Conservation (phyloP, 345 rosid species). For the Camelina neglecta region DNA sequence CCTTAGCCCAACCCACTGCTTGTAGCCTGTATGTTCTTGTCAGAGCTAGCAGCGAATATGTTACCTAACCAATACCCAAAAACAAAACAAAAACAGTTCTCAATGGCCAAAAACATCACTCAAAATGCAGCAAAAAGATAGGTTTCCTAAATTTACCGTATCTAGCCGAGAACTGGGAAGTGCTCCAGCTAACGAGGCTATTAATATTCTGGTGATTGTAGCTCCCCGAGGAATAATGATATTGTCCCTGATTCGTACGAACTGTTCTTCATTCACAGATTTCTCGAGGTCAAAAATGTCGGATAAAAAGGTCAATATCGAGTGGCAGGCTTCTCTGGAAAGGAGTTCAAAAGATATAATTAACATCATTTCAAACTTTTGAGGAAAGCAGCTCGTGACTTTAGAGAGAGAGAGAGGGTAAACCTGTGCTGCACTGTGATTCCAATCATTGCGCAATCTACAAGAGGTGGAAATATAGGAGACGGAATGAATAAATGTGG, state of each 20-base stretch:
- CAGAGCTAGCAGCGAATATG: constrained; percentile 75
- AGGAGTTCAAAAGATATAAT: constrained; percentile 21
- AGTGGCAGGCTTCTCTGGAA: constrained; percentile 94
- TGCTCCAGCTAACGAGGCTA: constrained; percentile 94
- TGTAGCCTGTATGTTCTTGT: constrained; percentile 65
- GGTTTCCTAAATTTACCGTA: constrained; percentile 53
- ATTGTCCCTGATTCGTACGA: constrained; percentile 62
- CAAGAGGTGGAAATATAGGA: constrained; percentile 69
- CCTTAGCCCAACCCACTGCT: constrained; percentile 85
- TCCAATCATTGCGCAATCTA: constrained; percentile 86
- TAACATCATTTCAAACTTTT: constrained; percentile 14
- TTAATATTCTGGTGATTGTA: constrained; percentile 74
- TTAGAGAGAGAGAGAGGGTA: constrained; percentile 31
- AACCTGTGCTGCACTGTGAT: constrained; percentile 97
- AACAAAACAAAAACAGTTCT: constrained; percentile 10
- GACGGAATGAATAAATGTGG: constrained; percentile 88
- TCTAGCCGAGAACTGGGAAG: constrained; percentile 95
- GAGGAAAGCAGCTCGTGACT: constrained; percentile 8
- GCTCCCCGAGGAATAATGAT: constrained; percentile 88
- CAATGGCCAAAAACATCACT: constrained; percentile 1
- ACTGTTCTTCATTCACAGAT: constrained; percentile 66
- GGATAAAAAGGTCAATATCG: constrained; percentile 87
- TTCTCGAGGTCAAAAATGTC: constrained; percentile 88
- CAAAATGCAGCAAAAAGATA: not conserved
- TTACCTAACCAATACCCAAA: constrained; percentile 55